These are phyloP conservation scores for Rachicladosporium sp. DNA, from an alignment of 2,329 filamentous ascomycete genomes.

Conservation along the genomic window DNA sequence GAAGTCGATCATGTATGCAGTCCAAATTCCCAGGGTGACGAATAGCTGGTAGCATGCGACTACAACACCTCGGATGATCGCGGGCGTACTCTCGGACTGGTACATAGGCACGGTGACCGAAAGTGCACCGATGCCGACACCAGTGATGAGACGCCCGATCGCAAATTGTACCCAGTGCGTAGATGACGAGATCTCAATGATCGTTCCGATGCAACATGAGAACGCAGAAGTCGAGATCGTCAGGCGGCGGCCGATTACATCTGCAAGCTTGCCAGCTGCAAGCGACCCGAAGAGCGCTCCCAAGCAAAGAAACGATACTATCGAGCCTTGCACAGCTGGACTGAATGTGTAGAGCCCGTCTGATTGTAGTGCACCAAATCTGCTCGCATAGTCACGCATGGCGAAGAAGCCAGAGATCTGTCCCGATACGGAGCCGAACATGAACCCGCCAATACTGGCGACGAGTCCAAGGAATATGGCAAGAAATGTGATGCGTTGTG, in stretches of 20 bases:
- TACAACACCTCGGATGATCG: constrained; percentile 50
- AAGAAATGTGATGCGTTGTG: constrained; percentile 21
- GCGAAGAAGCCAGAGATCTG: constrained; percentile 40
- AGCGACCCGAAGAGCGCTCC: constrained; percentile 33
- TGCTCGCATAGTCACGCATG: constrained; percentile 40
- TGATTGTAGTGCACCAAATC: constrained; percentile 35
- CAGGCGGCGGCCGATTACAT: constrained; percentile 36
- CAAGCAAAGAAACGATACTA: constrained; percentile 33
- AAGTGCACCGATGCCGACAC: constrained; percentile 32
- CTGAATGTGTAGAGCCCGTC: constrained; percentile 27
- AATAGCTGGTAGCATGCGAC: constrained; percentile 39
- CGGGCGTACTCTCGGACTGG: constrained; percentile 51
- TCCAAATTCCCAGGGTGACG: constrained; percentile 32
- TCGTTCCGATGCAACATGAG: constrained; percentile 30
- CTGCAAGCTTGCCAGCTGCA: constrained; percentile 36
- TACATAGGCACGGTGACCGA: constrained; percentile 53
- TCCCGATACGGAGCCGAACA: constrained; percentile 53
- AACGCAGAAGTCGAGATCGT: constrained; percentile 38
- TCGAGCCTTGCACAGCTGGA: constrained; percentile 25
- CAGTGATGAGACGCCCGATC: constrained; percentile 31
- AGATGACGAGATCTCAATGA: constrained; percentile 32
- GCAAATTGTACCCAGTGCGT: constrained; percentile 36
- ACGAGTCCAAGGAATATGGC: constrained; percentile 42
- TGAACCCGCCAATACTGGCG: constrained; percentile 43
- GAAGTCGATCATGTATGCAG: constrained; percentile 21